Percentiles rank a stretch among this genome's conserved stretches.
phyloP scores from a whole-genome alignment of 2,329 filamentous ascomycete species.

The Magnaporthales sp. region DNA sequence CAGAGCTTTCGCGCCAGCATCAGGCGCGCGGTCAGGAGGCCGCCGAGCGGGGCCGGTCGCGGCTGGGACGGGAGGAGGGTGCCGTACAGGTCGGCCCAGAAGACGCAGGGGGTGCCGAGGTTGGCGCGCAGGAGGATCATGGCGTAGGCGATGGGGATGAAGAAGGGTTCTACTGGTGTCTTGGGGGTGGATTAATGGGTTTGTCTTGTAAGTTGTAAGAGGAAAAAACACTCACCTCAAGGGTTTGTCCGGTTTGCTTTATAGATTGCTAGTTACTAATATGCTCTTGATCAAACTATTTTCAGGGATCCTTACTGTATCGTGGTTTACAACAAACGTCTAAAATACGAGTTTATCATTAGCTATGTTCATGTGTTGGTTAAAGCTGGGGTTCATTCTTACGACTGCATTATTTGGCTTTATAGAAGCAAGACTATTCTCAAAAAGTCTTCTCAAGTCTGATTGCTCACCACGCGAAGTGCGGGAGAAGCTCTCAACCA shows the following conservation, averaged over 20 bases:
- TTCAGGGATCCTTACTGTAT: conserved; percentile 35
- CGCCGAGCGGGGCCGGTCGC: conserved; percentile 34
- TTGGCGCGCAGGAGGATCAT: conserved; percentile 53
- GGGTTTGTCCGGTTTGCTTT: conserved; percentile 3
- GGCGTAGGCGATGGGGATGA: conserved; percentile 60
- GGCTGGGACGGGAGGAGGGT: conserved; percentile 39
- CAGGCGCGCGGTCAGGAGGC: conserved; percentile 44
- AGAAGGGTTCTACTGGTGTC: conserved; percentile 50
- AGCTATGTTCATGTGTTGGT: not conserved
- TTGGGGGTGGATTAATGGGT: conserved; percentile 11
- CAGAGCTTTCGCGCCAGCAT: conserved; percentile 55
- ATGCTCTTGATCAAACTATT: not conserved
- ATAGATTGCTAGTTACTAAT: not conserved
- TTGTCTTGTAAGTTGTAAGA: conserved; percentile 17
- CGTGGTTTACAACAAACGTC: conserved; percentile 61
- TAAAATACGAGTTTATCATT: conserved; percentile 12
- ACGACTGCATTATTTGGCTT: conserved; percentile 49
- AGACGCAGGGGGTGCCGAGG: conserved; percentile 57
- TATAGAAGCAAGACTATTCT: conserved; percentile 42
- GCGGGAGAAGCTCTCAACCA: conserved; percentile 57
- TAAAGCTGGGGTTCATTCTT: conserved; percentile 16
- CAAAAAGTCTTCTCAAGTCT: conserved; percentile 53
- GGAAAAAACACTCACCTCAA: not conserved
- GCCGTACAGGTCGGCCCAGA: conserved; percentile 64
- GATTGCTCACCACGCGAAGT: conserved; percentile 42